Conservation (phyloP, 208 protist genomes). For the Lotmaria passim region DNA sequence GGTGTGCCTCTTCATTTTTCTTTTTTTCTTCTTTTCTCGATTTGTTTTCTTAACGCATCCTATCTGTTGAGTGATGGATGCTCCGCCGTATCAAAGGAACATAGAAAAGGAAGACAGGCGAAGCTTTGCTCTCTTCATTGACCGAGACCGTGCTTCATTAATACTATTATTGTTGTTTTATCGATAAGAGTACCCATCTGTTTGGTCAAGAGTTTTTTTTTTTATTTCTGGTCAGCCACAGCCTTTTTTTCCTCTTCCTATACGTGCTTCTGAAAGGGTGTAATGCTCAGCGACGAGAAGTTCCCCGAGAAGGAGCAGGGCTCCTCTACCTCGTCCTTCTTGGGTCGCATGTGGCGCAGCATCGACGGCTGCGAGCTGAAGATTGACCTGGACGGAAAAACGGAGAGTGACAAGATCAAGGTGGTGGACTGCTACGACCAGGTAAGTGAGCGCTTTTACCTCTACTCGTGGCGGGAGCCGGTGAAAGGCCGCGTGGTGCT, state of each 20-base stretch:
- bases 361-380: slow-evolving; percentile 81
- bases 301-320: slow-evolving; percentile 63
- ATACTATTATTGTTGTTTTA: too few relatives aligned
- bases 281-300: slow-evolving; percentile 60
- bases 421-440: slow-evolving; percentile 37
- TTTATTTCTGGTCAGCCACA: neutral
- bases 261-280: neutral
- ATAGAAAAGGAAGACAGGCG: too few relatives aligned
- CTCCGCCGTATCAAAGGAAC: too few relatives aligned
- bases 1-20: too few relatives aligned
- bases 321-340: slow-evolving; percentile 52
- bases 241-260: slow-evolving; percentile 22
- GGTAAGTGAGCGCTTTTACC: slow-evolving; percentile 59
- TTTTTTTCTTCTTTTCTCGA: too few relatives aligned
- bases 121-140: too few relatives aligned
- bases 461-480: slow-evolving; percentile 57
- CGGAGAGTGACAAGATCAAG: slow-evolving; percentile 23
- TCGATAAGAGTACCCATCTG: too few relatives aligned
- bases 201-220: slow-evolving; percentile 11
- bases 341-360: slow-evolving; percentile 62
- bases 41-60: too few relatives aligned
- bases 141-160: too few relatives aligned
- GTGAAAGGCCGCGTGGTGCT: slow-evolving; percentile 65
- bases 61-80: too few relatives aligned
- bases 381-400: slow-evolving; percentile 54